Base-by-base conservation (phyloP, 768 basidiomycete genomes). In the Phlebiopsis flavidoalba region DNA sequence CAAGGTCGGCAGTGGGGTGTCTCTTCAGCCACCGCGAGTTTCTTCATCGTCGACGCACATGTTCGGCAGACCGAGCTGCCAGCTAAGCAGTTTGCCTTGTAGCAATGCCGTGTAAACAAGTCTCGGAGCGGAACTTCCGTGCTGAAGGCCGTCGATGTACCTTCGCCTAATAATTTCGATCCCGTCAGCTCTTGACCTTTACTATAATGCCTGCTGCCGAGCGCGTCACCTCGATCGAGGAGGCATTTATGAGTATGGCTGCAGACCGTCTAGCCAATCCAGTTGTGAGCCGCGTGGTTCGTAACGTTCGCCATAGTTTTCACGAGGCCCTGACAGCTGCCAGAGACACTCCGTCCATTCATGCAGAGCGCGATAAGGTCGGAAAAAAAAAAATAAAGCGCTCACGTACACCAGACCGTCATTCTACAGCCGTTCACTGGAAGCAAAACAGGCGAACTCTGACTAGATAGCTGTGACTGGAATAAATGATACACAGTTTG, bases 331-430 rank as follows among this genome's bases (percentile, higher is more conserved):
- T n/a, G n/a, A 82, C 59, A 86, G 60, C 65, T 84, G 83, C 86
- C 86, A 88, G 14, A 87, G 70, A 67, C 87, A 88, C 60, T 85
- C 83, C 36, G 78, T 74, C 86, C 86, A 88, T 60, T 86, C 84
- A n/a, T 3, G 76, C 70, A 1, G 65, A 61, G 21, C 84, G 82
- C 22, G 80, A 77, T 36, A 72, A 69, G 50, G 72, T 68, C 17
- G 78, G 64, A 31, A 83, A 81, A 59, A 80, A n/a, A n/a, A n/a
- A n/a, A n/a, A n/a, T n/a, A n/a, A n/a, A 74, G 40, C 85, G 78
- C 60, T 87, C 86, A n/a, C 1, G 81, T 78, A 64, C 87, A 88
- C 87, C 87, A 88, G 8, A 80, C 67, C 0, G 77, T n/a, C 73
- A 63, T 83, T 72, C 64, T 83, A 73, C 66, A 65, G 76, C 61